Percentiles rank a stretch among this genome's conserved stretches.
These are phyloP conservation scores for Colletotrichum sp. DNA, from an alignment of 2,329 filamentous ascomycete genomes.

Conservation along the genomic window DNA sequence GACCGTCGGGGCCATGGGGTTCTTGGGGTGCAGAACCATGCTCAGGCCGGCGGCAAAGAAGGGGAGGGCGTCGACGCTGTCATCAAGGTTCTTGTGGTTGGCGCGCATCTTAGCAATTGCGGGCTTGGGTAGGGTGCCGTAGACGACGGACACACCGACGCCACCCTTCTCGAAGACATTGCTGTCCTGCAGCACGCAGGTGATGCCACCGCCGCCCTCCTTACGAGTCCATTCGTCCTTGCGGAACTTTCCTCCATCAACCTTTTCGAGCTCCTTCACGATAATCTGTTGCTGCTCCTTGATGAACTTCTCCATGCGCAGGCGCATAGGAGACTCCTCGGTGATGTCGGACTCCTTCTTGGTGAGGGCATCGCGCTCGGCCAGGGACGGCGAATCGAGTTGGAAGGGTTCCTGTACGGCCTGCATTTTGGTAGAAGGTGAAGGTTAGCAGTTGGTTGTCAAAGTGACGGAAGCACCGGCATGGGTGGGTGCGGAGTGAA, in stretches of 20 bases:
- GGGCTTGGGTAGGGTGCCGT: slow-evolving; percentile 84
- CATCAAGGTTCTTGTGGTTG: slow-evolving; percentile 89
- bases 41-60: slow-evolving; percentile 97
- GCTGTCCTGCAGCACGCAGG: slow-evolving; percentile 93
- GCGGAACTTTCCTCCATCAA: slow-evolving; percentile 84
- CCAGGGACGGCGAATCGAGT: slow-evolving; percentile 73
- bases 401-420: slow-evolving; percentile 44
- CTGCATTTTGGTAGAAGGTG: slow-evolving; percentile 31
- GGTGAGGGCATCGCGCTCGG: slow-evolving; percentile 80
- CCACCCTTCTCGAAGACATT: slow-evolving; percentile 98
- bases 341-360: slow-evolving; percentile 81
- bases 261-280: slow-evolving; percentile 77
- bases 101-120: slow-evolving; percentile 93
- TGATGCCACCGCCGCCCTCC: slow-evolving; percentile 90
- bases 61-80: slow-evolving; percentile 78
- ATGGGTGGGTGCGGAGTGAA: slow-evolving; percentile 1
- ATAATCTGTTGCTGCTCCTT: slow-evolving; percentile 92
- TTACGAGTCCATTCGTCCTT: slow-evolving; percentile 87
- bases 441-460: slow-evolving; percentile 10
- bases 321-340: slow-evolving; percentile 87
- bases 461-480: neutral
- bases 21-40: slow-evolving; percentile 89
- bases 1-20: slow-evolving; percentile 96
- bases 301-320: slow-evolving; percentile 97
- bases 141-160: slow-evolving; percentile 93